Base-by-base conservation (phyloP, 2,329 filamentous ascomycete genomes). In the Penicillium sp. region DNA sequence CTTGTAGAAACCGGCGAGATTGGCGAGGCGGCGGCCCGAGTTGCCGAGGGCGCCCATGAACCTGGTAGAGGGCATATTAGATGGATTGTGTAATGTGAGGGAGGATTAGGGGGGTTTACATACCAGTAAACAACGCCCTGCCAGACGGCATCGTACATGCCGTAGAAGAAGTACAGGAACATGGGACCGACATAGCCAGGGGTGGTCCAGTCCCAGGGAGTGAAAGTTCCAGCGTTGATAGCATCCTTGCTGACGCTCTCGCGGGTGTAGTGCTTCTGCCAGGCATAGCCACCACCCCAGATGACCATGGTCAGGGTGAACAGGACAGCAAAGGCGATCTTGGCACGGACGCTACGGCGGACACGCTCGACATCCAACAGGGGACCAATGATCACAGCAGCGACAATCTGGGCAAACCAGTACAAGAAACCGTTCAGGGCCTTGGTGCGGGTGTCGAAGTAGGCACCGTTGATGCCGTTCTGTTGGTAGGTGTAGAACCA, bases 21-120 rank as follows among this genome's bases (percentile, higher is more conserved):
- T 96, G 78, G 93, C 92, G 19, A 92, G 86, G 75, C 91, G 93
- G 74, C 93, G 91, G 61, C 90, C 87, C 60, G 93, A 96, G 85
- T 97, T 97, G 71, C 91, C 92, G 52, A 96, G 82, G 6, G 92
- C 85, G 54, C 93, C 93, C 89, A 97, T 96, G 80, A 89, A 91
- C 88, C 87, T 89, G 18, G 43, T 19, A 11, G 3, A 16, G 36
- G 39, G 2, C 11, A 18, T n/a, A 44, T 62, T 35, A 57, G 52
- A 24, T 16, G 35, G 24, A 44, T 19, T 18, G 10, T 27, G 22
- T 6, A 31, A 33, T 31, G 4, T 7, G 11, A n/a, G 9, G 6
- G 24, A 27, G 24, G 9, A 16, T 16, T 16, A 18, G 14, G 43
- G 19, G 19, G 19, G 19, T 1, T 14, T 4, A 70, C 79, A 64